Base-by-base conservation (phyloP, 306 rosid species). In the Vigna trinervia region DNA sequence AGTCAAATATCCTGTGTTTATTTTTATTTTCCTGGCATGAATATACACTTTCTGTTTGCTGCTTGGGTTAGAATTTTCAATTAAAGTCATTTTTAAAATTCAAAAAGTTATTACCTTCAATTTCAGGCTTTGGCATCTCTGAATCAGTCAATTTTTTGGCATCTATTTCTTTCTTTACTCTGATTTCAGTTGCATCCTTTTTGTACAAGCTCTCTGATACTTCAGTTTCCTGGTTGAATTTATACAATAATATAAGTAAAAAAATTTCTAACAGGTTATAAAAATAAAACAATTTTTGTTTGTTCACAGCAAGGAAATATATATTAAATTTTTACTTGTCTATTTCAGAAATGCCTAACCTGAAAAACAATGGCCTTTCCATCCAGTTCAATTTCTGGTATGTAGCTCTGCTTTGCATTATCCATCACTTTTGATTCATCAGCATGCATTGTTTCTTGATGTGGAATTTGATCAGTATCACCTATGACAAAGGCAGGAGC, bases 201-300 rank as follows among this genome's bases (percentile, higher is more conserved):
- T 20, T 17, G 1, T 38, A 0, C 17, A 10, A 38, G 17, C 19
- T 38, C 48, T 38, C 69, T 23, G 15, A 26, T 58, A 41, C 32
- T 45, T 73, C 12, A 15, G 8, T 11, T 43, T 19, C 57, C 78
- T 73, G n/a, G 46, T 73, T 38, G 14, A 66, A 71, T 6, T 17
- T 4, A 9, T 34, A 54, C 3, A 9, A 6, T 19, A 9, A 6
- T 19, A 5, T 20, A 10, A 53, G 13, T 32, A 19, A 19, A 41
- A 19, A 71, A 5, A 36, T 52, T 36, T 20, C 3, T 32, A 5
- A 71, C 0, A 5, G 38, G 15, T 51, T 13, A 32, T 19, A n/a
- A 19, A 17, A 51, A 3, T 20, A 38, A 38, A 34, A 19, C 15
- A 1, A 8, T 50, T 50, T 32, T 61, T 28, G 5, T 52, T 57